These are phyloP conservation scores for Trypanosoma mega DNA, from an alignment of 208 protist genomes.

Conservation along the genomic window DNA sequence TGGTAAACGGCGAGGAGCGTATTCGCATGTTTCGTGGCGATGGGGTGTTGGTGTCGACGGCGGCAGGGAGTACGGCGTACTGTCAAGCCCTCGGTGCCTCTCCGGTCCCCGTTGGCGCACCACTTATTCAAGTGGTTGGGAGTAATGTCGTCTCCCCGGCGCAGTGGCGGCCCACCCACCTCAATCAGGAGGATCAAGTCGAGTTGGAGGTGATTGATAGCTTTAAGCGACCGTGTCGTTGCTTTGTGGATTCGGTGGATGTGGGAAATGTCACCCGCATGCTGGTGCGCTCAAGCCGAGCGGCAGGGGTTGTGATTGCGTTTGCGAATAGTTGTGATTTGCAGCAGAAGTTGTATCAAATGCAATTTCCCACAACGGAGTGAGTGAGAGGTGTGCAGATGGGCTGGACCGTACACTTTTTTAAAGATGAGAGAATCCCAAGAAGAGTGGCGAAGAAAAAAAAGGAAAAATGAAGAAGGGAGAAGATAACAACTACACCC, in stretches of 20 bases:
- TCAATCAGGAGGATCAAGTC: slow-evolving; percentile 88
- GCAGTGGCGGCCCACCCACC: slow-evolving; percentile 84
- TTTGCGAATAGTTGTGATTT: slow-evolving; percentile 88
- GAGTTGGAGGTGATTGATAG: slow-evolving; percentile 88
- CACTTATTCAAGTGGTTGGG: slow-evolving; percentile 88
- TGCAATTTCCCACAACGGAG: slow-evolving; percentile 77
- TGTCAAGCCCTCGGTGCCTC: slow-evolving; percentile 84
- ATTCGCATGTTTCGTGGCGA: slow-evolving; percentile 80
- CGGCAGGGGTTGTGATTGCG: slow-evolving; percentile 76
- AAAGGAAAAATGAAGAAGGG: slow-evolving; percentile 6
- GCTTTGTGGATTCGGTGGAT: slow-evolving; percentile 88
- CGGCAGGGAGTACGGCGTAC: slow-evolving; percentile 89
- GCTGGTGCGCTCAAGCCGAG: slow-evolving; percentile 81
- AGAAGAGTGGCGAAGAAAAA: not conserved
- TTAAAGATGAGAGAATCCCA: not conserved
- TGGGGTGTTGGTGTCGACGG: slow-evolving; percentile 86
- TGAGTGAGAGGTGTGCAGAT: not conserved
- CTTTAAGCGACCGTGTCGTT: slow-evolving; percentile 79
- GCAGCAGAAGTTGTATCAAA: slow-evolving; percentile 86
- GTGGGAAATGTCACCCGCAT: slow-evolving; percentile 82
- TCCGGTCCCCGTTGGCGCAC: slow-evolving; percentile 80
- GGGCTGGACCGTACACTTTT: not conserved
- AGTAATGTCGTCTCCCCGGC: slow-evolving; percentile 88
- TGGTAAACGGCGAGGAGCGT: slow-evolving; percentile 86
- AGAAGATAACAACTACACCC: too few relatives aligned